Evolutionary conservation across 1,139 yeast genomes (phyloP).

Genomic region (Kodamaea anthophila): DNA sequence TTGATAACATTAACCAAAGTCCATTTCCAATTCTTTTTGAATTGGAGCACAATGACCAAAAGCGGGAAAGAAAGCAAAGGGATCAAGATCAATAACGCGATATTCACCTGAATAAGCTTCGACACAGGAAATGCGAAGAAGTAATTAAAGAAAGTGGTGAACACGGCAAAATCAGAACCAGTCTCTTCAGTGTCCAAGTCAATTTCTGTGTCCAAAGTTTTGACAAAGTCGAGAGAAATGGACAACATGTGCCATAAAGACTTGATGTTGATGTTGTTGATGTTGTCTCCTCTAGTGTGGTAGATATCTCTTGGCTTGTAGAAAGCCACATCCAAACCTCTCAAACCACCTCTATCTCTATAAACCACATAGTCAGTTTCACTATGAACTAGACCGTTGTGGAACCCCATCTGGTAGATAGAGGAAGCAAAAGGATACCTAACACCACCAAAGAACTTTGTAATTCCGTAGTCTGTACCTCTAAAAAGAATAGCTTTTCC

Average conservation of each 20-base stretch:
- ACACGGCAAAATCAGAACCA: conserved; percentile 42
- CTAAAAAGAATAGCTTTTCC: conserved; percentile 82
- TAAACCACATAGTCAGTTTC: conserved; percentile 85
- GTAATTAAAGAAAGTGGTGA: conserved; percentile 53
- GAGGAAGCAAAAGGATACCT: conserved; percentile 76
- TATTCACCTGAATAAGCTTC: conserved; percentile 40
- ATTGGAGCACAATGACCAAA: conserved; percentile 37
- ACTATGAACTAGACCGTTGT: conserved; percentile 62
- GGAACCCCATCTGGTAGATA: conserved; percentile 76
- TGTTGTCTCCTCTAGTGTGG: conserved; percentile 72
- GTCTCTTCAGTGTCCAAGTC: conserved; percentile 27
- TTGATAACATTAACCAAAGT: conserved; percentile 37
- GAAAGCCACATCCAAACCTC: conserved; percentile 72
- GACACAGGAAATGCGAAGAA: conserved; percentile 53
- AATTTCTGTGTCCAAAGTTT: conserved; percentile 32
- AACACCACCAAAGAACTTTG: conserved; percentile 38
- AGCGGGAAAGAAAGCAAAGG: conserved; percentile 52
- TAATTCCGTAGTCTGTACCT: conserved; percentile 70
- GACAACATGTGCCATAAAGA: conserved; percentile 82
- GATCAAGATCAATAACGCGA: conserved; percentile 43
- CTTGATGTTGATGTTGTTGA: conserved; percentile 53
- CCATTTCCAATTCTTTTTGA: conserved; percentile 46
- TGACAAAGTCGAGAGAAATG: conserved; percentile 54
- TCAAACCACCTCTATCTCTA: conserved; percentile 50
- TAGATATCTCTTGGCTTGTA: conserved; percentile 72